Conservation (phyloP, 805 yeast genomes). For the Saturnispora silvae region DNA sequence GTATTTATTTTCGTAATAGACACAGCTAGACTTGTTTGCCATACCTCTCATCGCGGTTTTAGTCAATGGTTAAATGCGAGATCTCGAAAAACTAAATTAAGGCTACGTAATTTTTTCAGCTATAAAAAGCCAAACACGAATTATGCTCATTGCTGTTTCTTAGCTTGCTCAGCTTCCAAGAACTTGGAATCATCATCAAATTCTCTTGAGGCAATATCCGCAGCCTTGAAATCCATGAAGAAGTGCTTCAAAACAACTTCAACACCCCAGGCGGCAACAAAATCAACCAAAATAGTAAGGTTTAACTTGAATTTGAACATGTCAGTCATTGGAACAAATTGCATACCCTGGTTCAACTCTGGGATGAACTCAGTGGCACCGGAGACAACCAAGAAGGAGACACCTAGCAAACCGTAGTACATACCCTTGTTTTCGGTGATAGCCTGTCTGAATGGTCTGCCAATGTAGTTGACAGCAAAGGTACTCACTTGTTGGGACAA, state of each 20-base stretch:
- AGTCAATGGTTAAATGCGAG: no score
- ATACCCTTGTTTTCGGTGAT: constrained; percentile 87
- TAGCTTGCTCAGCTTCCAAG: constrained; percentile 4
- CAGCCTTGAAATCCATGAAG: constrained; percentile 85
- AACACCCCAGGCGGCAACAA: constrained; percentile 63
- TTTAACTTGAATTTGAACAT: constrained; percentile 73
- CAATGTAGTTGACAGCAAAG: constrained; percentile 95
- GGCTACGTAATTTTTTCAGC: neutral
- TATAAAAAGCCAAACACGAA: neutral
- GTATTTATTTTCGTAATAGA: neutral
- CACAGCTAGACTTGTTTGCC: neutral
- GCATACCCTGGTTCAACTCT: constrained; percentile 84
- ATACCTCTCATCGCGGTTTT: constrained; percentile 11
- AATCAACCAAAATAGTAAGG: constrained; percentile 59
- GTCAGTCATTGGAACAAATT: constrained; percentile 76
- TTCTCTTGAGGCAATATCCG: constrained; percentile 64
- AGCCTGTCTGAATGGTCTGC: constrained; percentile 90
- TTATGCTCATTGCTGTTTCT: constrained; percentile 4
- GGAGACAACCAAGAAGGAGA: constrained; percentile 74
- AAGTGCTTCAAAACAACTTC: constrained; percentile 73
- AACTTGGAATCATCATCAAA: constrained; percentile 15
- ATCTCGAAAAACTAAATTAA: neutral
- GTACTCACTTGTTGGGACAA: constrained; percentile 96
- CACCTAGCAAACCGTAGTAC: constrained; percentile 92
- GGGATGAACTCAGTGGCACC: constrained; percentile 94